These are phyloP conservation scores for Colletotrichum tropicicola DNA, from an alignment of 2,329 filamentous ascomycete genomes.

Conservation along the genomic window DNA sequence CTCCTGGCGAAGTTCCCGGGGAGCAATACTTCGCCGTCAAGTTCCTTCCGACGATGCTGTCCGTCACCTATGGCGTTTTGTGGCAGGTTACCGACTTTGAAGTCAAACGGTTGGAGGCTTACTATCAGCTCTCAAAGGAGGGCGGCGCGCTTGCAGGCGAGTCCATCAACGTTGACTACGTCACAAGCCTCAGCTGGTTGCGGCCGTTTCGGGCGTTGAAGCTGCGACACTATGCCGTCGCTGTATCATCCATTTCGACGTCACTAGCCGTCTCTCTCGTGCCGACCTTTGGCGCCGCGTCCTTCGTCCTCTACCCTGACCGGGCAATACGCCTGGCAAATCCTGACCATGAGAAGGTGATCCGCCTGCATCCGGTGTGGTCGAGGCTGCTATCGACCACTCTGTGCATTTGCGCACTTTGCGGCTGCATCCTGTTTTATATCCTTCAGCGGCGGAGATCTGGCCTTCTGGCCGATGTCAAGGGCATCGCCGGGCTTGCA, in stretches of 20 bases:
- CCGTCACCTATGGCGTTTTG: constrained; percentile 69
- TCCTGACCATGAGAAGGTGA: constrained; percentile 57
- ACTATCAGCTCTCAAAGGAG: constrained; percentile 70
- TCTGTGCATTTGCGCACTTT: constrained; percentile 64
- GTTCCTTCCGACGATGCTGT: constrained; percentile 68
- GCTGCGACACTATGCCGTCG: constrained; percentile 74
- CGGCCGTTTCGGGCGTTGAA: constrained; percentile 70
- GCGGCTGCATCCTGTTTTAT: constrained; percentile 66
- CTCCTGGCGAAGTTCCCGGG: constrained; percentile 58
- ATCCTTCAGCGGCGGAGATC: constrained; percentile 70
- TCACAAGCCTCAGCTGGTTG: constrained; percentile 73
- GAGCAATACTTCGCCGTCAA: constrained; percentile 69
- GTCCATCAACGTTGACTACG: constrained; percentile 79
- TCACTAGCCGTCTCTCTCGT: constrained; percentile 74
- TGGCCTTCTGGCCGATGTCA: constrained; percentile 73
- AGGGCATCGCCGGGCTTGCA: constrained; percentile 77
- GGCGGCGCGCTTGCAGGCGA: constrained; percentile 69
- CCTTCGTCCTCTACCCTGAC: constrained; percentile 64
- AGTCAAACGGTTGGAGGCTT: constrained; percentile 72
- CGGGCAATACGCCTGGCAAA: constrained; percentile 52
- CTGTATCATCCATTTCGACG: constrained; percentile 71
- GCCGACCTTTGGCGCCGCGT: constrained; percentile 73
- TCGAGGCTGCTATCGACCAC: constrained; percentile 68
- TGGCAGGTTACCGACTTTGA: constrained; percentile 75
- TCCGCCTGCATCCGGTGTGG: constrained; percentile 65